Evolutionary conservation across 78 protist species (phyloP).

Genomic region (Dictyostelium discoideum): DNA sequence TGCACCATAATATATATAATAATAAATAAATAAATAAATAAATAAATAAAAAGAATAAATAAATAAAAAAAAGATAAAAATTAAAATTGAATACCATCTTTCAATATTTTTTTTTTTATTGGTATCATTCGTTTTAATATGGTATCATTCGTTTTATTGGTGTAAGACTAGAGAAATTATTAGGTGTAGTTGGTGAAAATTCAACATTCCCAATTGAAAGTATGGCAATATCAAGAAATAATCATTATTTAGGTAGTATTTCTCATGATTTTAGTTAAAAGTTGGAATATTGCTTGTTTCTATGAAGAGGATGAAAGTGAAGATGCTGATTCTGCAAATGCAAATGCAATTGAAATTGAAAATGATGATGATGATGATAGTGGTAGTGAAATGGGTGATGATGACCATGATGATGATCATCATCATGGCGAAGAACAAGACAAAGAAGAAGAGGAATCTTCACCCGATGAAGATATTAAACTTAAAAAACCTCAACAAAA

Average conservation of each 20-base stretch:
- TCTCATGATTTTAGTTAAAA: constrained; percentile 61
- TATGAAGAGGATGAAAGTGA: constrained; percentile 45
- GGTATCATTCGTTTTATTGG: constrained; percentile 75
- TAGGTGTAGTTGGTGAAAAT: constrained; percentile 74
- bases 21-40: too few species aligned
- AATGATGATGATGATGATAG: constrained; percentile 25
- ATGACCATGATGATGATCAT: constrained; percentile 9
- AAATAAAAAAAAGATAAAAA: too few species aligned
- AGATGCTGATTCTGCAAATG: background rate
- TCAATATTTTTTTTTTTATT: too few species aligned
- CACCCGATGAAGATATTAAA: background rate
- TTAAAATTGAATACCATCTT: too few species aligned
- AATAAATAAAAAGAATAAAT: too few species aligned
- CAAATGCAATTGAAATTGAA: background rate
- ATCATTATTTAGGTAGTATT: constrained; percentile 61
- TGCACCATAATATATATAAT: too few species aligned
- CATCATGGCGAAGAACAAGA: background rate
- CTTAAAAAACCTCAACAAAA: background rate
- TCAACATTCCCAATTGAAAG: constrained; percentile 54
- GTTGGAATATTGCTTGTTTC: constrained; percentile 65
- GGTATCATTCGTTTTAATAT: too few species aligned
- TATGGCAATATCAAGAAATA: constrained; percentile 56
- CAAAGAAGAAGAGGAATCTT: background rate
- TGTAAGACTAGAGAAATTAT: constrained; percentile 42
- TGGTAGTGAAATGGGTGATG: constrained; percentile 17